These are phyloP conservation scores for Clausena lansium DNA, from an alignment of 345 rosid species.

Conservation along the genomic window DNA sequence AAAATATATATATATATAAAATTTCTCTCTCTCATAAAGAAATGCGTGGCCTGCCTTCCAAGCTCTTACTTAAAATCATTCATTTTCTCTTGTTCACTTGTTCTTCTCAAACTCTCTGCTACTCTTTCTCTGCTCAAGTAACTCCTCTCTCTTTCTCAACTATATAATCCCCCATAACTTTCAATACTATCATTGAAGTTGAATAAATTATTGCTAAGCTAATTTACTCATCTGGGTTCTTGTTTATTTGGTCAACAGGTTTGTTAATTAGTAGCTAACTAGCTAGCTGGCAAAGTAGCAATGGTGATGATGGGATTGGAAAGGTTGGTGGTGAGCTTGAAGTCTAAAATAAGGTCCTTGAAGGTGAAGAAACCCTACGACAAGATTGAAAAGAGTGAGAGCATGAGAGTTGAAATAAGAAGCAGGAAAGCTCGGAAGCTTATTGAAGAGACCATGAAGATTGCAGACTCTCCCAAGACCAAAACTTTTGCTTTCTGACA, in stretches of 20 bases:
- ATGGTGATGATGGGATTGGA: slow-evolving; percentile 59
- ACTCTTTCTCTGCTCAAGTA: neutral
- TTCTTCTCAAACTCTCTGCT: neutral
- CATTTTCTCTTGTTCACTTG: slow-evolving; percentile 15
- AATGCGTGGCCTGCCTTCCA: slow-evolving; percentile 31
- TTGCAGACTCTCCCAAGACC: slow-evolving; percentile 73
- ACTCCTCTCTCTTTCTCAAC: neutral
- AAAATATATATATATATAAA: no score
- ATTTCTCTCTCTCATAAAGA: neutral
- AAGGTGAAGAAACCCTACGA: slow-evolving; percentile 63
- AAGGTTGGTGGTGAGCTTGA: slow-evolving; percentile 56
- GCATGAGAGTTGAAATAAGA: slow-evolving; percentile 84
- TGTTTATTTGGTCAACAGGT: neutral
- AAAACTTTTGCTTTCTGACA: slow-evolving; percentile 54
- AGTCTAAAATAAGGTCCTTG: slow-evolving; percentile 61
- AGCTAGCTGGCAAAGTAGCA: neutral
- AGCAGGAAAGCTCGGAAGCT: slow-evolving; percentile 83
- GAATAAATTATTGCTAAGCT: neutral
- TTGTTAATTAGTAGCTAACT: neutral
- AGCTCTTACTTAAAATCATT: slow-evolving; percentile 19
- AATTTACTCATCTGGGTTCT: neutral
- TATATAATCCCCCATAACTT: neutral
- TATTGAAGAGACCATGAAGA: slow-evolving; percentile 61
- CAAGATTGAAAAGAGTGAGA: slow-evolving; percentile 90
- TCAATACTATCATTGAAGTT: neutral